Evolutionary conservation across 2,329 filamentous ascomycete species (phyloP), one percentile per base, ranked within the genome.

Genomic region (Aphanoascus verrucosus): DNA sequence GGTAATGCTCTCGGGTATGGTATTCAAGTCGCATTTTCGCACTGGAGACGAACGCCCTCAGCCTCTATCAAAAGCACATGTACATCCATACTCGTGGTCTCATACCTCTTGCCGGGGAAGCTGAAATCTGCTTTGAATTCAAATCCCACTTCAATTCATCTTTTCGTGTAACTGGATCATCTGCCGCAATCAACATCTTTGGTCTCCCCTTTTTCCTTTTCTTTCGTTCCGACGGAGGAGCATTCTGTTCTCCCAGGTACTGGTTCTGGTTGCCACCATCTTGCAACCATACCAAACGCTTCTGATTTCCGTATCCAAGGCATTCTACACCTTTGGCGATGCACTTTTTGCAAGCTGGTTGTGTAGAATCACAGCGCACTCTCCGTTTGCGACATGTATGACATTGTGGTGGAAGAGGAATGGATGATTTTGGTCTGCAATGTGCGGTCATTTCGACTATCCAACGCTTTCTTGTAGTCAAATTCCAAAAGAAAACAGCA

Each of bases 201-300:
- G 57, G 57, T 34, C 56, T 53, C 14, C 57, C 57, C 35, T 56
- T 57, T 45, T 55, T 57, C 41, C 56, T 54, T 37, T 32, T 35
- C 44, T 46, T 47, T 14, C 41, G 35, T 19, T 54, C 50, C 5
- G 42, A 37, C 2, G 49, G 17, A 31, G 48, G 51, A 14, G 43
- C 40, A 32, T 55, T 58, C 43, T 58, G 56, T 35, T 55, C 44
- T 43, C 40, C 49, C 1, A 44, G 38, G 32, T 51, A 44, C 31
- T 51, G 49, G 14, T 51, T 51, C 12, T 51, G 49, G 38, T 35
- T 44, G 5, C 57, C 56, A 28, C 46, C 55, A 34, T 46, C 52
- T 75, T 61, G 77, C 59, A 78, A 78, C 59, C 63, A 65, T 11
- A 76, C 73, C 2, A 69, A 61, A 1, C 76, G 77, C 28, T 54